phyloP scores from a whole-genome alignment of 2,329 filamentous ascomycete genomes.

The Colletotrichum costaricense region DNA sequence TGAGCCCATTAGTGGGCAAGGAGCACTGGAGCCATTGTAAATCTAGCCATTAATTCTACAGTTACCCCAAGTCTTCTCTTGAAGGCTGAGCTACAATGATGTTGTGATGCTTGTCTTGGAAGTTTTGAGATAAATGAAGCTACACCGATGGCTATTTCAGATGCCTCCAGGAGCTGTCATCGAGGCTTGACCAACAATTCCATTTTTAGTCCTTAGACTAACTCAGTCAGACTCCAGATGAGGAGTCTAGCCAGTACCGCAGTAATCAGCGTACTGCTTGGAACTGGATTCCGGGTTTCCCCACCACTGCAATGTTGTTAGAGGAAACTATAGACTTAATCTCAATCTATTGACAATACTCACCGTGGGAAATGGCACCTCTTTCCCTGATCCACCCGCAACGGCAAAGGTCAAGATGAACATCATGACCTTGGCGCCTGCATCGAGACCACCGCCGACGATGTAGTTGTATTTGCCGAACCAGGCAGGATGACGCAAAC shows the following conservation, averaged over 20 bases:
- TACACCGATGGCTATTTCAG: too few relatives aligned
- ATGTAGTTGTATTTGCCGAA: conserved; percentile 44
- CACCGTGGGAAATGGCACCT: conserved; percentile 35
- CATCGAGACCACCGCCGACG: conserved; percentile 37
- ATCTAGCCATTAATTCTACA: background rate
- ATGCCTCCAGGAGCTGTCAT: background rate
- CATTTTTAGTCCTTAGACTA: too few relatives aligned
- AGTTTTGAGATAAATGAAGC: too few relatives aligned
- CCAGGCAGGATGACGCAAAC: conserved; percentile 38
- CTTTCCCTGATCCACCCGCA: conserved; percentile 35
- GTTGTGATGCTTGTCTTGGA: too few relatives aligned
- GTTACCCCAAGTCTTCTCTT: background rate
- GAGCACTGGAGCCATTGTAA: conserved; percentile 4
- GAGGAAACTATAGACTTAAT: background rate
- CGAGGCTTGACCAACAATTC: too few relatives aligned
- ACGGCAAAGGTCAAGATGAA: conserved; percentile 39
- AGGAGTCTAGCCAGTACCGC: conserved; percentile 11
- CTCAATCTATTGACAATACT: background rate
- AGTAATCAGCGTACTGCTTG: conserved; percentile 34
- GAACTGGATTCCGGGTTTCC: conserved; percentile 19
- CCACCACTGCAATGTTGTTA: conserved; percentile 20
- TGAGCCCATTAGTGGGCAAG: background rate
- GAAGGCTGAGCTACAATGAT: background rate
- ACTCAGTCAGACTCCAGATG: background rate
- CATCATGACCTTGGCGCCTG: conserved; percentile 39